Evolutionary conservation across 768 basidiomycete species (phyloP).

Genomic region (Rhizopogon vesiculosus): DNA sequence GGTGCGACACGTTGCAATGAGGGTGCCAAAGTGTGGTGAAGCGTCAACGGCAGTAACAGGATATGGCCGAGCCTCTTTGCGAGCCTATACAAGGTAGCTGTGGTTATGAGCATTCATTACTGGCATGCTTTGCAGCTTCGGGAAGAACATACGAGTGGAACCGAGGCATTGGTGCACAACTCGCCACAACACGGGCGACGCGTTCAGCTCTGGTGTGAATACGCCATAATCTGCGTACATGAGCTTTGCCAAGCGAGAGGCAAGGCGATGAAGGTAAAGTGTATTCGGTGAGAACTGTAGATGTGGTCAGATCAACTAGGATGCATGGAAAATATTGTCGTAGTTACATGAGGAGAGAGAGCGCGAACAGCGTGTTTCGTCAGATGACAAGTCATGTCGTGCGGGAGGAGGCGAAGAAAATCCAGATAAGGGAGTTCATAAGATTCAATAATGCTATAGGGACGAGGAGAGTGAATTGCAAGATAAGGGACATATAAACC

Average conservation of each 20-base stretch:
- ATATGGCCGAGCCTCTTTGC: constrained; percentile 55
- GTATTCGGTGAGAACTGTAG: constrained; percentile 62
- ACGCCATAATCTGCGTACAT: constrained; percentile 53
- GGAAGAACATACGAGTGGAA: constrained; percentile 62
- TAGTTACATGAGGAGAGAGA: constrained; percentile 61
- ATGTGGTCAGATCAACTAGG: constrained; percentile 10
- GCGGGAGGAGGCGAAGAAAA: constrained; percentile 56
- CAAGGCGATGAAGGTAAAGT: constrained; percentile 50
- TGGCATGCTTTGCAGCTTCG: not conserved
- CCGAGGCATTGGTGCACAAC: constrained; percentile 55
- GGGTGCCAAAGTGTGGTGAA: constrained; percentile 52
- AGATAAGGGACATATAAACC: not conserved
- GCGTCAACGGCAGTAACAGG: constrained; percentile 54
- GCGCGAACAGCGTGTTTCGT: constrained; percentile 64
- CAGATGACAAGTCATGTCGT: constrained; percentile 60
- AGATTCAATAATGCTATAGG: constrained; percentile 61
- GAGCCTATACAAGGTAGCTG: constrained; percentile 59
- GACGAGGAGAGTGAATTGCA: constrained; percentile 6
- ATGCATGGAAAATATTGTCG: constrained; percentile 2
- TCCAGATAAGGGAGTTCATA: constrained; percentile 83
- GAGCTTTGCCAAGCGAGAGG: constrained; percentile 57
- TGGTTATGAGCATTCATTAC: constrained; percentile 1
- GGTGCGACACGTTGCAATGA: constrained; percentile 29
- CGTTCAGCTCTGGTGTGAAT: constrained; percentile 69
- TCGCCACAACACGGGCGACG: constrained; percentile 75